Conservation (phyloP, 2,329 filamentous ascomycete species). For the Neopestalotiopsis sp. region DNA sequence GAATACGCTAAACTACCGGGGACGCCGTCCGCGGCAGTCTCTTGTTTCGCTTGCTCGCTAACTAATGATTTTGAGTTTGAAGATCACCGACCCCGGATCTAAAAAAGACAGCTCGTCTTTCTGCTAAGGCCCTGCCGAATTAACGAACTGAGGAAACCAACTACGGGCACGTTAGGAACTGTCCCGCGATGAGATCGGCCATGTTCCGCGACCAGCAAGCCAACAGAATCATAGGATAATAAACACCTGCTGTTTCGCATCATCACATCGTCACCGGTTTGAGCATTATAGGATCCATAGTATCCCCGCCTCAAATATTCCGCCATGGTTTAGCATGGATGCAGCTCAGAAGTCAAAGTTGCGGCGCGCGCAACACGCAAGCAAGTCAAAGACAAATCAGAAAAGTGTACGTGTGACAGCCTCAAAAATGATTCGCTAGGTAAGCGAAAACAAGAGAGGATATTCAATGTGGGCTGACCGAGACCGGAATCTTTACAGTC, state of each 20-base stretch:
- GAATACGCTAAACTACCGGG: background rate
- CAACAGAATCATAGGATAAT: background rate
- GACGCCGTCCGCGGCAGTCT: background rate
- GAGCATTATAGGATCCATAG: background rate
- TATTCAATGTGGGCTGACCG: background rate
- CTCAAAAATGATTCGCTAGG: background rate
- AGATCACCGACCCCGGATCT: background rate
- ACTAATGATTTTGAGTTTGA: constrained; percentile 1
- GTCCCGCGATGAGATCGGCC: background rate
- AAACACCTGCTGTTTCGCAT: background rate
- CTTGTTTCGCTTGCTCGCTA: background rate
- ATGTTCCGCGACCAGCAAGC: background rate
- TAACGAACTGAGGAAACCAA: background rate
- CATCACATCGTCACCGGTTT: background rate
- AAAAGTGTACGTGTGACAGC: background rate
- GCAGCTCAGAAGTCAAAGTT: constrained; percentile 2
- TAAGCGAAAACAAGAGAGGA: background rate
- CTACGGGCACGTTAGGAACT: background rate
- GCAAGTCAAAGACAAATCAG: background rate
- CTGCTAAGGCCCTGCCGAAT: background rate
- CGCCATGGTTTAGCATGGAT: background rate
- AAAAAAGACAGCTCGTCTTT: background rate
- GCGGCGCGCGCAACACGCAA: constrained; percentile 2
- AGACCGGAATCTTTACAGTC: background rate
- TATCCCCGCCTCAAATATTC: constrained; percentile 1